These are phyloP conservation scores for Alloteropsis angusta DNA, from an alignment of 202 grass and related monocot species.

Conservation along the genomic window DNA sequence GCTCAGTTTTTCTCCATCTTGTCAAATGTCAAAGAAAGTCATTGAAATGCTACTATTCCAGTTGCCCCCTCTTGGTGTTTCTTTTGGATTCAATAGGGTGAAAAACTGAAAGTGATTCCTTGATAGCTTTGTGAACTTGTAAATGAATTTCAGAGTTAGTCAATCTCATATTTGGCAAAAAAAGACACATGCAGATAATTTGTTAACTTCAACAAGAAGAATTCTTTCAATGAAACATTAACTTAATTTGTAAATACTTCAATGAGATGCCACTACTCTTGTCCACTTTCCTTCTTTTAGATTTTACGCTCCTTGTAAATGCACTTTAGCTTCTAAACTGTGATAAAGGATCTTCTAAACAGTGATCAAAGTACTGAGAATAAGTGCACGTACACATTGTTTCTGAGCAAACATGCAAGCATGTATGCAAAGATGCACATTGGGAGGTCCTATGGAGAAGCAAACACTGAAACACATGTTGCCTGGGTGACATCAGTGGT, in stretches of 20 bases:
- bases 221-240: background rate
- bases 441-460: background rate
- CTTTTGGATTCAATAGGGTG: background rate
- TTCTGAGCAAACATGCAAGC: background rate
- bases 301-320: background rate
- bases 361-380: background rate
- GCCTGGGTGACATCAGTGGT: background rate
- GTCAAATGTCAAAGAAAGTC: background rate
- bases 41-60: background rate
- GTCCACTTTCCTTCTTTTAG: background rate
- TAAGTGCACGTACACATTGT: background rate
- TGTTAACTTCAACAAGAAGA: background rate
- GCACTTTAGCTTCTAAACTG: background rate
- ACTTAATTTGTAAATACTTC: conserved; percentile 9
- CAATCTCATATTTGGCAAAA: background rate
- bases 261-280: background rate
- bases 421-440: background rate
- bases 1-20: background rate
- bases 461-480: background rate
- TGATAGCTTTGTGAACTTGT: background rate
- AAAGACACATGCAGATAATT: background rate
- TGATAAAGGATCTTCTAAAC: background rate
- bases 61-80: background rate
- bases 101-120: background rate
- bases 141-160: background rate